These are phyloP conservation scores for Xanthoparmelia taractica DNA, from an alignment of 495 filamentous ascomycete species.

Conservation along the genomic window DNA sequence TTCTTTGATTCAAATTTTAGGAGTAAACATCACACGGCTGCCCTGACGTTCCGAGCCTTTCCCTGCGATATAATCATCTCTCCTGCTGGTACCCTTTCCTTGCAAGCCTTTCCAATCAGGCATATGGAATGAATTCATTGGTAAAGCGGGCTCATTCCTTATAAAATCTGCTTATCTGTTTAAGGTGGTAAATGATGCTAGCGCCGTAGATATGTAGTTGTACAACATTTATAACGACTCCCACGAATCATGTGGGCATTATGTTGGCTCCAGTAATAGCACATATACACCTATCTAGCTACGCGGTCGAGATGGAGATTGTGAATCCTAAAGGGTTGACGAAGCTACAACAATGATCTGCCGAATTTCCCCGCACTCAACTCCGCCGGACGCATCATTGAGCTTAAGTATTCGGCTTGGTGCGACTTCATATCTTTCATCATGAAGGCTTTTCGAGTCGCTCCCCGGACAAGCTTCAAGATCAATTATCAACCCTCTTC, in stretches of 20 bases:
- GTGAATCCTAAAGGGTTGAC: background rate
- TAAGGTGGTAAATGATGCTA: too few relatives aligned
- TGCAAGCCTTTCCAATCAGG: background rate
- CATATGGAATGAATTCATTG: background rate
- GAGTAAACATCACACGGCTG: background rate
- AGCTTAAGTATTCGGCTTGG: slow-evolving; percentile 6
- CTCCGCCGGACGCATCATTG: slow-evolving; percentile 8
- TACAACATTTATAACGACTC: background rate
- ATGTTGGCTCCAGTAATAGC: too few relatives aligned
- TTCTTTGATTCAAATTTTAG: background rate
- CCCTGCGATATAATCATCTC: too few relatives aligned
- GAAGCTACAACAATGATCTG: background rate
- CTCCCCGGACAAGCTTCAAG: slow-evolving; percentile 8
- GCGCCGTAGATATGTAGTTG: too few relatives aligned
- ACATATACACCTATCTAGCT: background rate
- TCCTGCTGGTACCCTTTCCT: too few relatives aligned
- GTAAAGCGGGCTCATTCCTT: background rate
- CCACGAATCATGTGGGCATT: background rate
- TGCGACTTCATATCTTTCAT: slow-evolving; percentile 4
- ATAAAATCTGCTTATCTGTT: background rate
- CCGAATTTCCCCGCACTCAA: background rate
- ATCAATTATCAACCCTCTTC: slow-evolving; percentile 15
- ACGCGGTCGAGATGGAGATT: background rate
- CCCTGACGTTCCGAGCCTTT: too few relatives aligned
- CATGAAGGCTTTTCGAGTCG: slow-evolving; percentile 17